These are phyloP conservation scores for Pezicula radicicola DNA, from an alignment of 2,329 filamentous ascomycete species.

Conservation along the genomic window DNA sequence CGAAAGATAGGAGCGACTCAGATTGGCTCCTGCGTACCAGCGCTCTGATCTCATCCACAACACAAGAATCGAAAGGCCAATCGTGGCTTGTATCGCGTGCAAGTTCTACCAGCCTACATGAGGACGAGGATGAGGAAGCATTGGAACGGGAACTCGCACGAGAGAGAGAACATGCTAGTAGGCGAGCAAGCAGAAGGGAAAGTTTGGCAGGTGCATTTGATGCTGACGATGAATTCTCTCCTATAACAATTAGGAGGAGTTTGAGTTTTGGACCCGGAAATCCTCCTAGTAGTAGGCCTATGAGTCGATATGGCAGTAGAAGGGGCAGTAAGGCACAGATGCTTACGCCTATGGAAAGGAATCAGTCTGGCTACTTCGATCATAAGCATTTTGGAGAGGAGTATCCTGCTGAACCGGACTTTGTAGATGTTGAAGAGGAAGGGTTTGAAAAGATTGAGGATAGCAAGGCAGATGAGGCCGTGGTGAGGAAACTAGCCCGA, in stretches of 20 bases:
- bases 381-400: constrained; percentile 23
- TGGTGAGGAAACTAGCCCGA: constrained; percentile 54
- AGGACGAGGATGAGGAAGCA: constrained; percentile 49
- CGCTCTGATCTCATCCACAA: constrained; percentile 57
- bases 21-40: constrained; percentile 66
- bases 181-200: constrained; percentile 24
- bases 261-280: constrained; percentile 32
- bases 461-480: constrained; percentile 53
- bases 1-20: constrained; percentile 43
- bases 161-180: constrained; percentile 45
- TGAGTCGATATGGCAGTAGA: constrained; percentile 45
- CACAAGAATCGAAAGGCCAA: constrained; percentile 66
- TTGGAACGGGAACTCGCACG: constrained; percentile 49
- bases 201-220: constrained; percentile 23
- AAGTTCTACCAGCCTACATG: constrained; percentile 59
- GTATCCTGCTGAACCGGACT: constrained; percentile 52
- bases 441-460: constrained; percentile 51
- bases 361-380: constrained; percentile 43
- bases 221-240: constrained; percentile 34
- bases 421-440: constrained; percentile 59
- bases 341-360: constrained; percentile 40
- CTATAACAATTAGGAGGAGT: constrained; percentile 23
- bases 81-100: constrained; percentile 64
- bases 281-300: constrained; percentile 40
- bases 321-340: constrained; percentile 22